A percentile compares a stretch with the other conserved stretches of the same genome.
Evolutionary conservation across 2,329 filamentous ascomycete genomes (phyloP).

Genomic region (Camptophora hylomeconis): DNA sequence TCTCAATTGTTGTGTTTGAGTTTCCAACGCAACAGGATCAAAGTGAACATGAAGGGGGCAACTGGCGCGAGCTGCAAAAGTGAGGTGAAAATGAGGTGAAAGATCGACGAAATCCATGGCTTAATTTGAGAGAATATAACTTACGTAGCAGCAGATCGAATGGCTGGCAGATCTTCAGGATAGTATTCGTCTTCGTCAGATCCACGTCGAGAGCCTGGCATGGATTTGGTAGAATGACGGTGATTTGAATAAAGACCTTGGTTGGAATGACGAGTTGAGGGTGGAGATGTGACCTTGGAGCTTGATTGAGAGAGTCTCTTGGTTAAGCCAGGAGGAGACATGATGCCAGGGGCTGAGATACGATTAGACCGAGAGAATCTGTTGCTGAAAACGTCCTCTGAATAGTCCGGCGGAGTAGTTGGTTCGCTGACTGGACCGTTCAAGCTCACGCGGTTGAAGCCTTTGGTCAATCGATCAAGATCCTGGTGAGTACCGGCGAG

Average conservation of each 20-base stretch:
- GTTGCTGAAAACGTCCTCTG: constrained; percentile 65
- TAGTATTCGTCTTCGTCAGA: constrained; percentile 81
- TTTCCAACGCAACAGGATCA: too few relatives aligned
- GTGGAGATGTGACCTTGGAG: constrained; percentile 69
- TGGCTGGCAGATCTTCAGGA: constrained; percentile 45
- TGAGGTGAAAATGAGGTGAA: constrained; percentile 1
- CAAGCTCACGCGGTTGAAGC: constrained; percentile 28
- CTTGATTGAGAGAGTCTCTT: constrained; percentile 63
- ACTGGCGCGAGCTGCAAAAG: background rate
- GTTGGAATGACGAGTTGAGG: constrained; percentile 46
- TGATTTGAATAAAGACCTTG: constrained; percentile 26
- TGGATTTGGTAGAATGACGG: constrained; percentile 65
- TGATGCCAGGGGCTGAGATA: constrained; percentile 78
- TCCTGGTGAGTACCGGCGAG: constrained; percentile 64
- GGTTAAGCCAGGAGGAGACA: constrained; percentile 64
- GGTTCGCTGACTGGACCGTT: constrained; percentile 76
- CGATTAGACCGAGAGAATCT: constrained; percentile 74
- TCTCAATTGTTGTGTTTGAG: too few relatives aligned
- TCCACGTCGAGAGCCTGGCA: constrained; percentile 75
- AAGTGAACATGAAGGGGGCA: constrained; percentile 5
- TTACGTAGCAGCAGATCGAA: constrained; percentile 66
- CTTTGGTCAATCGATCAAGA: constrained; percentile 68
- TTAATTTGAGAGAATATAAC: constrained; percentile 33
- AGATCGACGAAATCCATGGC: constrained; percentile 1
- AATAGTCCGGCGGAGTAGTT: constrained; percentile 88